Conservation (phyloP, 2,329 filamentous ascomycete genomes). For the Colletotrichum musicola region DNA sequence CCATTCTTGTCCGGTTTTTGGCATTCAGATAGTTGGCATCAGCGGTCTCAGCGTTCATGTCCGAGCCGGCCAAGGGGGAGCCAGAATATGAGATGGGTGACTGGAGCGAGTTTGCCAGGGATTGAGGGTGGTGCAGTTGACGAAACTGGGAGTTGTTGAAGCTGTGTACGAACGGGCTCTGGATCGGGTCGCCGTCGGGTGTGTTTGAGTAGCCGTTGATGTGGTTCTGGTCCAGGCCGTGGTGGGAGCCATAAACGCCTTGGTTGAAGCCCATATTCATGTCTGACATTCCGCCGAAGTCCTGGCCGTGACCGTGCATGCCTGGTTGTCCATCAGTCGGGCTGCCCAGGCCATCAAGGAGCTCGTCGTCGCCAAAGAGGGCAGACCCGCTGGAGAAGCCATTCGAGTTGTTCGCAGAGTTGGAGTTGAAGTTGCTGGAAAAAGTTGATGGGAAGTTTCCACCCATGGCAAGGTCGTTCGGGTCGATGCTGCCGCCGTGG, state of each 20-base stretch:
- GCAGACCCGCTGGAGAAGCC: conserved; percentile 84
- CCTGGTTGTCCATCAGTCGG: conserved; percentile 65
- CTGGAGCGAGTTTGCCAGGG: conserved; percentile 67
- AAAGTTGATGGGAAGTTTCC: conserved; percentile 72
- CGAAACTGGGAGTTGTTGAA: conserved; percentile 85
- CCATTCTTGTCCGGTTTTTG: conserved; percentile 70
- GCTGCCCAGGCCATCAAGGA: conserved; percentile 79
- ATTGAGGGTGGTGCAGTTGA: conserved; percentile 71
- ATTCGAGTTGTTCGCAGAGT: conserved; percentile 69
- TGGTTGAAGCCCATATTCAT: conserved; percentile 70
- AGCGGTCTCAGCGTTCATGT: conserved; percentile 61
- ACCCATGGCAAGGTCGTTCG: conserved; percentile 83
- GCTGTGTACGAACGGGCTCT: conserved; percentile 86
- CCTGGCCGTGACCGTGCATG: conserved; percentile 67
- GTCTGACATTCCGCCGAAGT: conserved; percentile 67
- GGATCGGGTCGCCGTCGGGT: conserved; percentile 90
- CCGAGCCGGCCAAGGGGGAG: conserved; percentile 62
- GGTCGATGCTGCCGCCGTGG: conserved; percentile 74
- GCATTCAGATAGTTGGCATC: conserved; percentile 69
- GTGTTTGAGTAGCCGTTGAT: conserved; percentile 90
- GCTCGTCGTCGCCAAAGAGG: conserved; percentile 87
- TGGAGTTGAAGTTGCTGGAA: conserved; percentile 65
- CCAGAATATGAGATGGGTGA: conserved; percentile 64
- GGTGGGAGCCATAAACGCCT: conserved; percentile 66
- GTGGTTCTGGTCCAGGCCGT: conserved; percentile 74